Conservation (phyloP, 305 asterid genomes). For the Caryopteris hybrid region DNA sequence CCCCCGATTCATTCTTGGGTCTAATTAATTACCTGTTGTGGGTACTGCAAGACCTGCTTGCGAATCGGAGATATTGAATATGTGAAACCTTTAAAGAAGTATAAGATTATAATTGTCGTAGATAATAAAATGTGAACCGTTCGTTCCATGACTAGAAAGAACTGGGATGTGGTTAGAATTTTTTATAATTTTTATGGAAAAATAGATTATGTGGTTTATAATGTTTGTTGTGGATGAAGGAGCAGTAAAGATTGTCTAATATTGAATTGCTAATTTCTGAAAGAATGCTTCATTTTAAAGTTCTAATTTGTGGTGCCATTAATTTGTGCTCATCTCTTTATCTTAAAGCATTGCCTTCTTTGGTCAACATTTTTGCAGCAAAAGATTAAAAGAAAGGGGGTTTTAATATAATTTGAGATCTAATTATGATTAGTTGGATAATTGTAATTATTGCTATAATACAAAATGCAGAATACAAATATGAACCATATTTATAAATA, state of each 20-base stretch:
- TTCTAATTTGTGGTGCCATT: neutral
- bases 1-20: too few species aligned
- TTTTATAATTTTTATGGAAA: too few species aligned
- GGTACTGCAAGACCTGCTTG: neutral
- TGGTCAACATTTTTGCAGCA: too few species aligned
- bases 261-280: neutral
- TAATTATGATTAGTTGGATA: too few species aligned
- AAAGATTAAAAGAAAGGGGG: too few species aligned
- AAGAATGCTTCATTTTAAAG: neutral
- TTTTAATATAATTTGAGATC: neutral
- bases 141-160: too few species aligned
- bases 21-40: conserved; percentile 22
- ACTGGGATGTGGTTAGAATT: too few species aligned
- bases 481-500: too few species aligned
- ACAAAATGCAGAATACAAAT: too few species aligned
- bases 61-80: neutral
- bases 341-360: neutral
- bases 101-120: neutral
- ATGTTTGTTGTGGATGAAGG: too few species aligned
- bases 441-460: too few species aligned
- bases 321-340: conserved; percentile 7
- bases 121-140: neutral
- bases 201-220: too few species aligned
- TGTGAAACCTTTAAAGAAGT: neutral
- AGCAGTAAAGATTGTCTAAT: neutral